Conservation (phyloP, 306 rosid genomes). For the Cercis canadensis region DNA sequence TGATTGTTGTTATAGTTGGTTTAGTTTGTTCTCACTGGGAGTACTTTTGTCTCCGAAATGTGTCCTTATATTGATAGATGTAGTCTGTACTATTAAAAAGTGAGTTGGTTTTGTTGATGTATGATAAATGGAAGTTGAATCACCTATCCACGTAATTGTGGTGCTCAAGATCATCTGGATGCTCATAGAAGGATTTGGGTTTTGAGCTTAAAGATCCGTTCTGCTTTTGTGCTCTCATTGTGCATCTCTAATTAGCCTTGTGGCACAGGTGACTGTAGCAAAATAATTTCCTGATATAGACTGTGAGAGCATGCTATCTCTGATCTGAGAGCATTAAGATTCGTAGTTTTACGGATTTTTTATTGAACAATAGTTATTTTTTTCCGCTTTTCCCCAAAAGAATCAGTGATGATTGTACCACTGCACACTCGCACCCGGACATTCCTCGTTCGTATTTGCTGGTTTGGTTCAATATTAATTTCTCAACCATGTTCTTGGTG, state of each 20-base stretch:
- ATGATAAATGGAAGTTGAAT: constrained; percentile 3
- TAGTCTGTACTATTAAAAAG: constrained; percentile 3
- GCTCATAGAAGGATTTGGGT: neutral
- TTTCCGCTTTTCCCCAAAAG: no score
- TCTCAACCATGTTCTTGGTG: no score
- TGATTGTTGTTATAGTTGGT: constrained; percentile 24
- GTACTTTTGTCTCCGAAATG: constrained; percentile 17
- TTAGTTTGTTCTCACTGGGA: constrained; percentile 6
- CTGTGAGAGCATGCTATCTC: neutral
- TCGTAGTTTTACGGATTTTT: no score
- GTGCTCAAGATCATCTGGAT: constrained; percentile 15
- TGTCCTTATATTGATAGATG: constrained; percentile 15
- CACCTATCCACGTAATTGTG: neutral
- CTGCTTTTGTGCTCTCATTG: neutral
- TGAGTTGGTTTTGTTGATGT: constrained; percentile 17
- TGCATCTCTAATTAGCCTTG: neutral
- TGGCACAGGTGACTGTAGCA: neutral
- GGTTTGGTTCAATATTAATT: no score
- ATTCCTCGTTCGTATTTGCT: no score
- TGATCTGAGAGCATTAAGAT: no score
- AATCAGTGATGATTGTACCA: no score
- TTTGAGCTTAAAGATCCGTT: no score
- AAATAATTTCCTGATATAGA: neutral
- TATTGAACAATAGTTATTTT: no score
- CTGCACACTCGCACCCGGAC: no score